These are phyloP conservation scores for Thuja plicata DNA, from an alignment of 83 land plant species.

Conservation along the genomic window DNA sequence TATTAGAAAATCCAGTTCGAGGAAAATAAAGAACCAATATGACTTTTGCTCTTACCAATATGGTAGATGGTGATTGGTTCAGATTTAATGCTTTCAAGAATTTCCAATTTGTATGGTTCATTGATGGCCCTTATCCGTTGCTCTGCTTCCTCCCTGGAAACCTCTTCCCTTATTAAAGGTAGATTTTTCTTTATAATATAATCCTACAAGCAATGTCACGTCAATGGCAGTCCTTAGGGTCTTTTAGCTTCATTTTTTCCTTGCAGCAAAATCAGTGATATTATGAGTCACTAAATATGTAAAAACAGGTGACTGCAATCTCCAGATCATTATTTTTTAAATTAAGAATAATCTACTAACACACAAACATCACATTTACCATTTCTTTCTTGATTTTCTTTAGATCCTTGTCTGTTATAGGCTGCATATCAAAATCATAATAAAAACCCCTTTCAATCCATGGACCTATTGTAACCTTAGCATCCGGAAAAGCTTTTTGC, in stretches of 20 bases:
- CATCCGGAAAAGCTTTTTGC: slow-evolving; percentile 87
- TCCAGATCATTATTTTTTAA: not conserved
- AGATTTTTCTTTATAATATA: slow-evolving; percentile 85
- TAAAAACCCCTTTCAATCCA: slow-evolving; percentile 99
- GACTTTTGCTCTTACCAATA: slow-evolving; percentile 51
- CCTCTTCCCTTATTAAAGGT: slow-evolving; percentile 88
- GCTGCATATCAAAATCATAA: slow-evolving; percentile 98
- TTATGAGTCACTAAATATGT: not conserved
- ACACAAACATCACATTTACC: slow-evolving; percentile 44
- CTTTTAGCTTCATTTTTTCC: not conserved
- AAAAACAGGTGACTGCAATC: not conserved
- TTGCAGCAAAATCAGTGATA: slow-evolving; percentile 3
- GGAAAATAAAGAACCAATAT: not conserved
- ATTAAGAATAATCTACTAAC: not conserved
- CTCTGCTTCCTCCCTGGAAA: slow-evolving; percentile 88
- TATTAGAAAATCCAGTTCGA: not conserved
- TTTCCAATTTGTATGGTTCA: slow-evolving; percentile 95
- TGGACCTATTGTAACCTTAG: slow-evolving; percentile 98
- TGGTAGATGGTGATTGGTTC: slow-evolving; percentile 97
- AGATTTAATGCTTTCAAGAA: slow-evolving; percentile 84
- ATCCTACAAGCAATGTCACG: slow-evolving; percentile 66
- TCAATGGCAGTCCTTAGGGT: not conserved
- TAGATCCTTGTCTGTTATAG: slow-evolving; percentile 86
- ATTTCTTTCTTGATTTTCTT: slow-evolving; percentile 97
- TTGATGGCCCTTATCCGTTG: slow-evolving; percentile 76